Conservation (phyloP, 176 grass and related monocot genomes). For the Phoenix dactylifera region DNA sequence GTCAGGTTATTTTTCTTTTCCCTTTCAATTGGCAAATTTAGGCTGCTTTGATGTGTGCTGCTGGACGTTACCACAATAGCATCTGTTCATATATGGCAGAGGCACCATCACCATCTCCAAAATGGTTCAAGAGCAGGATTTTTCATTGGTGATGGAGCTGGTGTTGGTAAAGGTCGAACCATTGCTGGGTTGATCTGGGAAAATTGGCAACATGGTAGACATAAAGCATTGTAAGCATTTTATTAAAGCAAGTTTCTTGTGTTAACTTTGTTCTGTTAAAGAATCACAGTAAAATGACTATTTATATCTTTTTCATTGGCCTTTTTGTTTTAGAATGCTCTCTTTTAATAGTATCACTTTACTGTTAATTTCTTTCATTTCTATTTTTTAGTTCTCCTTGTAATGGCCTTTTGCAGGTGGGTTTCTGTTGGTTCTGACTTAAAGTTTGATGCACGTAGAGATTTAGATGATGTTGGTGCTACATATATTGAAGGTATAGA, state of each 20-base stretch:
- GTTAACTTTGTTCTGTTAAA: too few relatives aligned
- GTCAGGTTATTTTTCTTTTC: constrained; percentile 66
- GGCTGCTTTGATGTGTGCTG: background rate
- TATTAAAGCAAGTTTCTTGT: background rate
- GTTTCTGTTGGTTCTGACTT: constrained; percentile 93
- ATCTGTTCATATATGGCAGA: constrained; percentile 45
- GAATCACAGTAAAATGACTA: background rate
- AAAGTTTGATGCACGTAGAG: constrained; percentile 91
- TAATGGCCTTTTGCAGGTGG: constrained; percentile 55
- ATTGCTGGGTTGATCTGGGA: constrained; percentile 99
- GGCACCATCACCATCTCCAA: constrained; percentile 79
- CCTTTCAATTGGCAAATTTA: background rate
- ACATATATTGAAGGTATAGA: constrained; percentile 72
- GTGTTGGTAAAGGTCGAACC: constrained; percentile 97
- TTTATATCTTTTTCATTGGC: constrained; percentile 5
- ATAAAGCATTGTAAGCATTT: constrained; percentile 82
- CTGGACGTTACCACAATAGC: constrained; percentile 4
- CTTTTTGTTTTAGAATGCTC: background rate
- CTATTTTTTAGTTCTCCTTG: background rate
- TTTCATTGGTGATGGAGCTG: constrained; percentile 96
- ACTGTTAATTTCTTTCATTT: background rate
- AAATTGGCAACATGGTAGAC: constrained; percentile 91
- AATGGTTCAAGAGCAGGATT: constrained; percentile 89
- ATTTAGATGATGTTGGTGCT: constrained; percentile 98
- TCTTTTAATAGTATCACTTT: too few relatives aligned